These are phyloP conservation scores for Cudoniella acicularis DNA, from an alignment of 495 filamentous ascomycete genomes.

Conservation along the genomic window DNA sequence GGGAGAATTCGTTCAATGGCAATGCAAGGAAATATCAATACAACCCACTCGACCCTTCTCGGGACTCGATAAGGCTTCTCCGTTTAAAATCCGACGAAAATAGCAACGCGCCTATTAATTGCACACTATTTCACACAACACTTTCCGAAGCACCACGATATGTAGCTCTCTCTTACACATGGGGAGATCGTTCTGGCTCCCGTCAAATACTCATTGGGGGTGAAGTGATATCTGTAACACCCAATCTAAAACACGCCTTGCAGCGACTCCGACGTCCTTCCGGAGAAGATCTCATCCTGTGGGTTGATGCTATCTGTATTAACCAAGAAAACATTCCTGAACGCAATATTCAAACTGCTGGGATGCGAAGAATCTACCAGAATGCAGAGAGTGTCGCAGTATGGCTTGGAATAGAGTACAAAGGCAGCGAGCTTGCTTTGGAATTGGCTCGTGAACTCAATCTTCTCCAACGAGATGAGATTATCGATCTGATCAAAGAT, in stretches of 20 bases:
- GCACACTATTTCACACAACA: constrained; percentile 12
- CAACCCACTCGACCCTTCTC: not conserved
- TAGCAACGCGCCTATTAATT: not conserved
- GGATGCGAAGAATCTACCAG: constrained; percentile 23
- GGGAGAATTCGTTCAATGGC: not conserved
- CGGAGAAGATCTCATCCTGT: constrained; percentile 10
- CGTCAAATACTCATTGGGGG: not conserved
- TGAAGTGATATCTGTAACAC: constrained; percentile 1
- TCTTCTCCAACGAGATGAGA: no score
- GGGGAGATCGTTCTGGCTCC: constrained; percentile 9
- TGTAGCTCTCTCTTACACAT: constrained; percentile 22
- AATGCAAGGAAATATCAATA: not conserved
- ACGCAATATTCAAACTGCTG: constrained; percentile 17
- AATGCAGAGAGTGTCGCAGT: no score
- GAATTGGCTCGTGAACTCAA: no score
- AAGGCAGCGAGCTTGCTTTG: no score
- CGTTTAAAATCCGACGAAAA: not conserved
- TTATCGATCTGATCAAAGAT: no score
- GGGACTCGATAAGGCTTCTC: constrained; percentile 4
- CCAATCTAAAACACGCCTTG: constrained; percentile 16
- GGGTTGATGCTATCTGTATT: constrained; percentile 24
- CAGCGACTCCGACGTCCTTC: constrained; percentile 2
- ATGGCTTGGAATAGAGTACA: no score
- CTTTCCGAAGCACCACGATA: constrained; percentile 18
- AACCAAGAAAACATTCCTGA: constrained; percentile 22